Conservation (phyloP, 441 rosid species). For the Gossypium gossypioides region DNA sequence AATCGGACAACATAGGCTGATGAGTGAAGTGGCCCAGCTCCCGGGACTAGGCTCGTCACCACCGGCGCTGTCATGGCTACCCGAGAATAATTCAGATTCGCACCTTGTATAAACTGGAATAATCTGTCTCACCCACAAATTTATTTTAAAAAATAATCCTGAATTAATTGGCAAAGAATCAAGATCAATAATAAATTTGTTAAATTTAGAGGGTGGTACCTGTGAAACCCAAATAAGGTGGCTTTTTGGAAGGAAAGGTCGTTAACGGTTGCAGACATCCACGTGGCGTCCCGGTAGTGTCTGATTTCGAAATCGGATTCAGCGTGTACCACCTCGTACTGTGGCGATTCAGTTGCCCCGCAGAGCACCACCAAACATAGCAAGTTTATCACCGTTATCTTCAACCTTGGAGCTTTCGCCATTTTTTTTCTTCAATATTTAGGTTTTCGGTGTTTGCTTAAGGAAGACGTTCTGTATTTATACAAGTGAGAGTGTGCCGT, state of each 20-base stretch:
- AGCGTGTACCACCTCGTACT: conserved; percentile 37
- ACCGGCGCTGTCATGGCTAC: conserved; percentile 56
- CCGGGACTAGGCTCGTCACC: conserved; percentile 52
- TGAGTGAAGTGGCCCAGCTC: conserved; percentile 52
- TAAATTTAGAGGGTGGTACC: conserved; percentile 16
- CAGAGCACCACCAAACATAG: conserved; percentile 15
- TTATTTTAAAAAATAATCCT: background rate
- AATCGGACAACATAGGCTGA: conserved; percentile 43
- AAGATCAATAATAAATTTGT: background rate
- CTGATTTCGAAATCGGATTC: conserved; percentile 67
- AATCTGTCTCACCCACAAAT: conserved; percentile 24
- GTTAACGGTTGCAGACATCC: conserved; percentile 48
- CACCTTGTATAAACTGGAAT: conserved; percentile 61
- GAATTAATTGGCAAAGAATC: background rate
- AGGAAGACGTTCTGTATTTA: background rate
- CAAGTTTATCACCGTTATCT: conserved; percentile 9
- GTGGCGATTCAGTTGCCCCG: conserved; percentile 40
- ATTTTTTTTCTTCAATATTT: conserved; percentile 7
- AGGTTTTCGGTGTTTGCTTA: background rate
- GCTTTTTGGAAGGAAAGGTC: conserved; percentile 53
- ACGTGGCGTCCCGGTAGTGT: conserved; percentile 34
- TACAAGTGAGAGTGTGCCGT: background rate
- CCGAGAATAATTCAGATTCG: conserved; percentile 55
- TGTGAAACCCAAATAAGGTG: conserved; percentile 53
- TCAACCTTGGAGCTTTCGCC: conserved; percentile 20